A percentile compares a stretch with the other conserved stretches of the same genome.
Evolutionary conservation across 2,329 filamentous ascomycete genomes (phyloP).

Genomic region (Escovopsis sp.): DNA sequence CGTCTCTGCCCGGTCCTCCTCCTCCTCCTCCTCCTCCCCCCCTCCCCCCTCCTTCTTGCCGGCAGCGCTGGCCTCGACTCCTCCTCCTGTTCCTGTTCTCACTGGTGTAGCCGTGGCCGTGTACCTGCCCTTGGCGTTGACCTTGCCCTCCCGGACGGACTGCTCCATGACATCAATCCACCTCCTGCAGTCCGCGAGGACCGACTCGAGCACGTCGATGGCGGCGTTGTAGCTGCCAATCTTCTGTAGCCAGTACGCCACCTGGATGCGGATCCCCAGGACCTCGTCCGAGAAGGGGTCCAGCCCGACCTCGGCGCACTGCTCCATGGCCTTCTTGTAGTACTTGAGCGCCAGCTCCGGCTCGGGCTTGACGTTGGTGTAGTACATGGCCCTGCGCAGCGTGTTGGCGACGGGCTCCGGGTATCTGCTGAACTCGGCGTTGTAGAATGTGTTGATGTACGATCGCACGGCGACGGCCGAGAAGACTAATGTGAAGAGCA

Average conservation of each 20-base stretch:
- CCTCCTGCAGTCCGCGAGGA: conserved; percentile 51
- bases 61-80: too few species aligned
- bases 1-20: conserved; percentile 25
- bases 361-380: conserved; percentile 62
- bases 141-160: conserved; percentile 30
- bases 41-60: too few species aligned
- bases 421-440: conserved; percentile 39
- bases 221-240: conserved; percentile 55
- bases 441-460: conserved; percentile 42
- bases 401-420: conserved; percentile 62
- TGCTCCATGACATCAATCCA: conserved; percentile 45
- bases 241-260: conserved; percentile 68
- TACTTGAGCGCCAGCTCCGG: conserved; percentile 66
- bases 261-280: conserved; percentile 72
- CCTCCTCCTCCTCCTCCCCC: background rate
- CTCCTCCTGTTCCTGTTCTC: conserved; percentile 1
- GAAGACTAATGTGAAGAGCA: conserved; percentile 16
- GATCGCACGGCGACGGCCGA: conserved; percentile 20
- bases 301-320: conserved; percentile 59
- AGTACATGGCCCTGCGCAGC: conserved; percentile 75
- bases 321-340: conserved; percentile 64
- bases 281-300: conserved; percentile 87
- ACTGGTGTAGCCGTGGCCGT: background rate
- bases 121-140: conserved; percentile 25
- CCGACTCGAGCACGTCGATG: conserved; percentile 63